Base-by-base conservation (phyloP, 257 asterid genomes). In the Orobanche coerulescens region DNA sequence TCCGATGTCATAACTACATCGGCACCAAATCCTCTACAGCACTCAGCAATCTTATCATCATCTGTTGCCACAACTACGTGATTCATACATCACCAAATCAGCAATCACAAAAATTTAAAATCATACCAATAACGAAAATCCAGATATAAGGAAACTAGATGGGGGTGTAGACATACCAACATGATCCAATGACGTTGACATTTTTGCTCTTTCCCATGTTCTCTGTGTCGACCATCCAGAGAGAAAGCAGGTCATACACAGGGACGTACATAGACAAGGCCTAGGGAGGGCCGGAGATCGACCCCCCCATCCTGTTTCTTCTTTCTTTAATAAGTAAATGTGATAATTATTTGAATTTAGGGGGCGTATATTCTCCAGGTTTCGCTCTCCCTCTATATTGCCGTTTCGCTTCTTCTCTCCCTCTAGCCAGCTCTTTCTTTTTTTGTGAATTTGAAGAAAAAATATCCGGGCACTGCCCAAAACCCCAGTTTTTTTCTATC, bases 21-120 rank as follows among this genome's bases (percentile, higher is more conserved):
- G 40, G 97, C 96, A 39, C 96, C 97, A 71, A 90, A 90, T 34
- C 84, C 90, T 70, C 73, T 75, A 73, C 96, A 90, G 73, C 97
- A 87, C 55, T 85, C 90, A 51, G 97, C 96, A 73, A 90, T 87
- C 49, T 73, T 85, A 52, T 85, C 88, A 76, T 90, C 95, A 71
- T 87, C 95, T 6, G 97, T 87, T 6, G 97, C 97, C 73, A 90
- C 95, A 72, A 87, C 97, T 90, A 62, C 28, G 69, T 40, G 25
- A 48, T 31, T 26, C 31, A 33, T 44, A 40, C 16, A 69, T 18
- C 16, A 63, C 30, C 62, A 23, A 62, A 61, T 63, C 44, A 74
- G 60, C 62, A 39, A 44, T 14, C 34, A 28, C 15, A 20, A 61
- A 10, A 34, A 37, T 48, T 28, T 5, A 19, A 53, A 67, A 54